Evolutionary conservation across 768 basidiomycete genomes (phyloP).

Genomic region (Megacollybia marginata): DNA sequence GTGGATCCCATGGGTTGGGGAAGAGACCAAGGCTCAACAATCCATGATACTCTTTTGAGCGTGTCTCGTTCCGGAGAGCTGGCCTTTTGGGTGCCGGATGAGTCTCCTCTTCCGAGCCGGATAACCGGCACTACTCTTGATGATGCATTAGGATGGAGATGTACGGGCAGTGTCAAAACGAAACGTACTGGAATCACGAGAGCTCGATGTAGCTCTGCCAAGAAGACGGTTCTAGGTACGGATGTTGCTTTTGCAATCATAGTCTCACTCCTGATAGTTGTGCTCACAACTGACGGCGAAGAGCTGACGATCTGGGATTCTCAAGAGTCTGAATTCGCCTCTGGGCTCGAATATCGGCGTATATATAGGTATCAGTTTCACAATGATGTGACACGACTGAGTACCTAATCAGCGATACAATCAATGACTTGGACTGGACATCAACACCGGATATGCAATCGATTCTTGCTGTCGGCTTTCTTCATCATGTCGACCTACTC

Average conservation of each 20-base stretch:
- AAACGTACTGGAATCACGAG: conserved; percentile 55
- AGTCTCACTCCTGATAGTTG: conserved; percentile 36
- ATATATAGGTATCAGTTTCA: conserved; percentile 41
- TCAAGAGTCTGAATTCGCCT: conserved; percentile 86
- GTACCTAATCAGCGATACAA: conserved; percentile 34
- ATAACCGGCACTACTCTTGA: conserved; percentile 7
- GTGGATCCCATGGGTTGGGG: conserved; percentile 90
- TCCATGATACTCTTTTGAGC: conserved; percentile 73
- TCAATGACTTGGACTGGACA: conserved; percentile 89
- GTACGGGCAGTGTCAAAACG: conserved; percentile 71
- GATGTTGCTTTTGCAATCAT: background rate
- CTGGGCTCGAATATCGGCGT: conserved; percentile 73
- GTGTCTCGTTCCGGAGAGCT: conserved; percentile 71
- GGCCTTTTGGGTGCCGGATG: conserved; percentile 78
- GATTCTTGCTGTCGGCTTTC: conserved; percentile 84
- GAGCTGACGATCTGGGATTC: conserved; percentile 97
- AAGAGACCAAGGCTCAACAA: conserved; percentile 32
- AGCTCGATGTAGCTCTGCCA: conserved; percentile 83
- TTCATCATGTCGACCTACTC: conserved; percentile 73
- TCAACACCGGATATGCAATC: conserved; percentile 87
- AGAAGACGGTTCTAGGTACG: conserved; percentile 85
- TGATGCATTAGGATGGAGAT: conserved; percentile 41
- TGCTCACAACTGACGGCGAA: conserved; percentile 48
- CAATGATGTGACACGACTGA: background rate
- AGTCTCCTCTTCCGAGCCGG: conserved; percentile 13